phyloP scores from a whole-genome alignment of 192 early-diverging fungal species.

The Fimicolochytrium jonesii region DNA sequence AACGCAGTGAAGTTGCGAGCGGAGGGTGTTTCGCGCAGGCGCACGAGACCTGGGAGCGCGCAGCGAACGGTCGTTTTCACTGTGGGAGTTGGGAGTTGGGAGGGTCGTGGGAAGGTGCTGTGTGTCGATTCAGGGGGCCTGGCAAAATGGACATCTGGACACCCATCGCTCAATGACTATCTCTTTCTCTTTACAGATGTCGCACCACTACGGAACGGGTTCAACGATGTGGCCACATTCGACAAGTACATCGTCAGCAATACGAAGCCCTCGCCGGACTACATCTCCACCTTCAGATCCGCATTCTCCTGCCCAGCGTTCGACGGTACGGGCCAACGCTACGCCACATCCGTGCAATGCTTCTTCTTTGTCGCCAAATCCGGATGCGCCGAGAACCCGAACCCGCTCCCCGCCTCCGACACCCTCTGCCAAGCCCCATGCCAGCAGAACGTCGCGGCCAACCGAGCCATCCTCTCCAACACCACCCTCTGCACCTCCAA shows the following conservation, averaged over 20 bases:
- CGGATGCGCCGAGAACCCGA: constrained; percentile 13
- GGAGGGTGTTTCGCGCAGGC: too few relatives aligned
- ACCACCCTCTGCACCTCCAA: constrained; percentile 18
- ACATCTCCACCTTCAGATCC: constrained; percentile 17
- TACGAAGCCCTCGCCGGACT: background rate
- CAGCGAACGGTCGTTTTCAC: too few relatives aligned
- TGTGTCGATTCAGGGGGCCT: too few relatives aligned
- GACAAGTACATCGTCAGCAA: constrained; percentile 24
- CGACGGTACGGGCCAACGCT: constrained; percentile 31
- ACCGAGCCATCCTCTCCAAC: constrained; percentile 23
- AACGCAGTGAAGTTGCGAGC: too few relatives aligned
- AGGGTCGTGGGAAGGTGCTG: too few relatives aligned
- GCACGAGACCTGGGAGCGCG: too few relatives aligned
- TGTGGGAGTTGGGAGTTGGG: too few relatives aligned
- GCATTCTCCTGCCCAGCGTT: constrained; percentile 31
- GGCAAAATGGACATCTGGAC: background rate
- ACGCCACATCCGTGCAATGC: constrained; percentile 21
- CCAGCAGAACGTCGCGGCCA: constrained; percentile 26
- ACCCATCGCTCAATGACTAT: background rate
- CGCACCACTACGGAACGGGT: background rate
- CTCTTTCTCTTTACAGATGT: background rate
- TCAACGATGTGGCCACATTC: constrained; percentile 28
- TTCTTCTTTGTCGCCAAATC: constrained; percentile 5
- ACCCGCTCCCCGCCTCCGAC: background rate
- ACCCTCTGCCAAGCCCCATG: constrained; percentile 31